Conservation (phyloP, 2,329 filamentous ascomycete species). For the Fusarium metavorans region DNA sequence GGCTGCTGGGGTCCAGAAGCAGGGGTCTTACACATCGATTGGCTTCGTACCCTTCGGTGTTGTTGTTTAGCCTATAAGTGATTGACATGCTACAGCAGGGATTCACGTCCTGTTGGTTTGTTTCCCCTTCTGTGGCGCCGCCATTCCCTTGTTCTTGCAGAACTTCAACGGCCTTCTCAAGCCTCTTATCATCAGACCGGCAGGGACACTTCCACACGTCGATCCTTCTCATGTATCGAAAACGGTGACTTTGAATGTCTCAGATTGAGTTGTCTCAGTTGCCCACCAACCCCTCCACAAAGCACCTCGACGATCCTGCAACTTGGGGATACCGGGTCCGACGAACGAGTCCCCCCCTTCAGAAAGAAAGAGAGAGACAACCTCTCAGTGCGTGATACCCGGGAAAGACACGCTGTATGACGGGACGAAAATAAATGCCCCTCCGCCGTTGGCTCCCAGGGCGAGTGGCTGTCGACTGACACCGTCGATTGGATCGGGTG, state of each 20-base stretch:
- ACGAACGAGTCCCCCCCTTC: too few relatives aligned
- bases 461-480: conserved; percentile 40
- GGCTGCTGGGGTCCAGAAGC: not conserved
- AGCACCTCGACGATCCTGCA: conserved; percentile 38
- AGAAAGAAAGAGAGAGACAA: not conserved
- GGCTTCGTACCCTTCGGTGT: not conserved
- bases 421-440: conserved; percentile 43
- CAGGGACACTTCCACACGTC: not conserved
- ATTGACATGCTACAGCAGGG: not conserved
- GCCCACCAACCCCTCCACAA: not conserved
- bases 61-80: not conserved
- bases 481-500: conserved; percentile 33
- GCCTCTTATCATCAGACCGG: not conserved
- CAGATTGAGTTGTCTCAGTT: conserved; percentile 40
- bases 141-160: not conserved
- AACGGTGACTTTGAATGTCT: conserved; percentile 28
- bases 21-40: not conserved
- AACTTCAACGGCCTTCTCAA: not conserved
- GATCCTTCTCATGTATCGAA: conserved; percentile 24
- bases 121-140: not conserved
- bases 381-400: conserved; percentile 19
- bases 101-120: not conserved
- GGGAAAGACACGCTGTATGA: conserved; percentile 28
- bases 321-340: not conserved
- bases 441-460: conserved; percentile 37